Evolutionary conservation across 352 stramenopile species (phyloP), one percentile per base, ranked within the genome.

Genomic region (Pythium dissotocum): DNA sequence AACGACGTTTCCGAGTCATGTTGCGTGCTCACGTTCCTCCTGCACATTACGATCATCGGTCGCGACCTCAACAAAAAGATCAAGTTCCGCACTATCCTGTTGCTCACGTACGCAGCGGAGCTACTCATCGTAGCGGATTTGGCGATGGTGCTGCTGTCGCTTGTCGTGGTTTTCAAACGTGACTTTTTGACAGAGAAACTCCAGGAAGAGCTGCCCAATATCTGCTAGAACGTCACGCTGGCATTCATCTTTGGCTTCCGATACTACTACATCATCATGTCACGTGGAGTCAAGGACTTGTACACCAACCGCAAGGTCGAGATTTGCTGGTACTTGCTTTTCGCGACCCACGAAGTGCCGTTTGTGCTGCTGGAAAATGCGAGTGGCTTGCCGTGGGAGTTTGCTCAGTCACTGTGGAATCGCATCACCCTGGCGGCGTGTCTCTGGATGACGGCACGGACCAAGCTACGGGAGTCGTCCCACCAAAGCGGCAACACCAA

Each of bases 221-320:
- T 67, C 49, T 63, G 58, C 6, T 63, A 83, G 40, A 67, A 65
- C 46, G 35, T 64, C 33, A 73, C 59, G 5, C 49, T 83, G 2
- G 24, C 60, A 6, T 83, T 78, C 63, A 66, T 78, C 21, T 67
- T 79, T 49, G 18, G 70, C 33, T 83, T 81, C 32, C 74, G 74
- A 13, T 79, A 79, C 61, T 79, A 78, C 63, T 83, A 77, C 61
- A 28, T 83, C 44, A 36, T 61, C 4, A 53, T 52, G 13, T 54
- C 48, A 5, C 33, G 46, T 0, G 73, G 76, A 1, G 63, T 49
- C 33, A 49, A 35, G 2, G 36, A 63, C 33, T 18, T 69, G 1
- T 26, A 61, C 21, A 49, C 53, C 6, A 72, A 61, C 42, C 61
- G 68, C 9, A 80, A 80, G 35, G 4, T 71, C 14, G 73, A 81